Percentiles rank a stretch among this genome's conserved stretches.
Conservation (phyloP, 2,329 filamentous ascomycete species). For the Paracorniculantispora psalliotae region DNA sequence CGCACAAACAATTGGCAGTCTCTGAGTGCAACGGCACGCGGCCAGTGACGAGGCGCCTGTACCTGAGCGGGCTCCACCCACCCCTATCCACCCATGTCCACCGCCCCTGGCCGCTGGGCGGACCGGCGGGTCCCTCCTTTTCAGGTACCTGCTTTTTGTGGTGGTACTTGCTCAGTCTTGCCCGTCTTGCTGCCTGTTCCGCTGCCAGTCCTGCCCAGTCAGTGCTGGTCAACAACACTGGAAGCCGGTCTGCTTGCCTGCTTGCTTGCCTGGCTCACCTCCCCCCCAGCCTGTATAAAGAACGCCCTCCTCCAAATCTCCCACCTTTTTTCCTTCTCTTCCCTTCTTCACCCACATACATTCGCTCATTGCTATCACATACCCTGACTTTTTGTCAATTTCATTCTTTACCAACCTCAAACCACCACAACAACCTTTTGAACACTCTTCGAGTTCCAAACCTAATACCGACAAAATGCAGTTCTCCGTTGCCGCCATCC, state of each 20-base stretch:
- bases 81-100: constrained; percentile 4
- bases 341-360: constrained; percentile 46
- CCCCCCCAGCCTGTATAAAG: constrained; percentile 41
- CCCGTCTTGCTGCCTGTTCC: neutral
- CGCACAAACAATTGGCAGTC: too few species aligned
- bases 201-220: too few species aligned
- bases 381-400: constrained; percentile 53
- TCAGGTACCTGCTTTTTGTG: too few species aligned
- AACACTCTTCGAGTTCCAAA: constrained; percentile 28
- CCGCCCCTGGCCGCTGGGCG: neutral
- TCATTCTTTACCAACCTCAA: constrained; percentile 48
- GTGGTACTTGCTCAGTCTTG: too few species aligned
- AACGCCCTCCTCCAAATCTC: constrained; percentile 35
- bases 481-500: constrained; percentile 51
- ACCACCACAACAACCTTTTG: constrained; percentile 22
- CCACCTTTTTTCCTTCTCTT: constrained; percentile 22
- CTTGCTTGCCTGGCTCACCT: neutral
- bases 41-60: neutral
- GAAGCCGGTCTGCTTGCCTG: neutral
- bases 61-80: neutral
- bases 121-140: neutral
- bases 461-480: constrained; percentile 58
- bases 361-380: constrained; percentile 34
- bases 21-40: too few species aligned
- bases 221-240: too few species aligned